Percentiles rank a stretch among this genome's conserved stretches.
phyloP scores from a whole-genome alignment of 306 rosid species.

The Coriaria nepalensis region DNA sequence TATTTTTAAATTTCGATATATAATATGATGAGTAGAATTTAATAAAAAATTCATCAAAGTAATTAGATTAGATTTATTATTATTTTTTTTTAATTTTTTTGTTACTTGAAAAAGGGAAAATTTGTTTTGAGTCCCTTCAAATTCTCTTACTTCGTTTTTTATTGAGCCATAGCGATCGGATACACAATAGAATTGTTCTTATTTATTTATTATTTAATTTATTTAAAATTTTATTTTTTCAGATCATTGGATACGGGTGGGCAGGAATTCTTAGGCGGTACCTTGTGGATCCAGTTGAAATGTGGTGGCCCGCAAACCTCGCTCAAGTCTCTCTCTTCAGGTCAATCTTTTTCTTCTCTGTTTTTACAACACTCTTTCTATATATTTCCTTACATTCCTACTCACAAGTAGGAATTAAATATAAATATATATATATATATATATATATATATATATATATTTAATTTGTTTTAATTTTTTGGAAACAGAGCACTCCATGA shows the following conservation, averaged over 20 bases:
- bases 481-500: conserved; percentile 95
- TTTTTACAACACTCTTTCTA: not conserved
- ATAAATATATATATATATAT: too few species aligned
- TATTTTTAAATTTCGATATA: too few species aligned
- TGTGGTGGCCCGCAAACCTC: conserved; percentile 99
- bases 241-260: conserved; percentile 98
- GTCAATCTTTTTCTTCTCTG: conserved; percentile 22
- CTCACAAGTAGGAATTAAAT: too few species aligned
- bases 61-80: too few species aligned
- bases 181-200: not conserved
- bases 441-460: not conserved
- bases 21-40: too few species aligned
- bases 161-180: too few species aligned
- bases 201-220: not conserved
- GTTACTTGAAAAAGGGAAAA: too few species aligned
- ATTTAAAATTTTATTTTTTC: conserved; percentile 9
- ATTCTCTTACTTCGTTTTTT: too few species aligned
- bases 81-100: too few species aligned
- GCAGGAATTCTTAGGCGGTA: conserved; percentile 93
- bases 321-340: conserved; percentile 98
- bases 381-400: too few species aligned
- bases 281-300: conserved; percentile 89
- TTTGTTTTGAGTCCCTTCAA: too few species aligned
- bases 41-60: too few species aligned
- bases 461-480: not conserved